A percentile compares a stretch with the other conserved stretches of the same genome.
Conservation (phyloP, 805 yeast genomes). For the Nakazawaea molendinolei region DNA sequence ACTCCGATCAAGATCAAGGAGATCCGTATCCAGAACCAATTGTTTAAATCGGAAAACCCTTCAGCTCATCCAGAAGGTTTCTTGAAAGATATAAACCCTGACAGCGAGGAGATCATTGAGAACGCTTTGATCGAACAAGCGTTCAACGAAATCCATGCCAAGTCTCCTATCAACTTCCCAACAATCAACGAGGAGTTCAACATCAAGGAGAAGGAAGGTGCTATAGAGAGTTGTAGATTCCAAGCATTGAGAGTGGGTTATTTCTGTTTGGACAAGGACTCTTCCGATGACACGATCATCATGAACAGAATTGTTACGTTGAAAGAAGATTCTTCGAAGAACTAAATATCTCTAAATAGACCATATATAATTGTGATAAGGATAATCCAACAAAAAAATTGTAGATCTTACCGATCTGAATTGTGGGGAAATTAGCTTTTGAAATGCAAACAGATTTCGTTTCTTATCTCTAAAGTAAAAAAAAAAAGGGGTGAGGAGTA, state of each 20-base stretch:
- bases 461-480: too few relatives aligned
- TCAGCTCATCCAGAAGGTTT: constrained; percentile 82
- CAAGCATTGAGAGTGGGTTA: constrained; percentile 97
- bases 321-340: constrained; percentile 67
- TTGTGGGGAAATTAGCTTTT: too few relatives aligned
- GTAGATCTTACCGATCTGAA: too few relatives aligned
- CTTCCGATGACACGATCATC: constrained; percentile 53
- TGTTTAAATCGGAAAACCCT: constrained; percentile 91
- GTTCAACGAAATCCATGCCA: constrained; percentile 56
- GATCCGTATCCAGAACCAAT: constrained; percentile 79
- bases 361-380: neutral
- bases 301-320: constrained; percentile 90
- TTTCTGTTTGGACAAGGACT: constrained; percentile 83
- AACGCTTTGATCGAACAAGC: constrained; percentile 75
- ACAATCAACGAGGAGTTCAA: constrained; percentile 55
- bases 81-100: constrained; percentile 73
- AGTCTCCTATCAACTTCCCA: constrained; percentile 72
- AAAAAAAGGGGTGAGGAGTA: too few relatives aligned
- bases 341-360: neutral
- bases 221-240: constrained; percentile 86
- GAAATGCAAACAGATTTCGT: too few relatives aligned
- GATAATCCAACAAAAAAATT: neutral
- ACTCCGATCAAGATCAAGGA: constrained; percentile 61
- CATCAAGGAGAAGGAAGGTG: constrained; percentile 59
- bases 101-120: constrained; percentile 62